Base-by-base conservation (phyloP, 352 stramenopile genomes). In the Phytopythium montanum region DNA sequence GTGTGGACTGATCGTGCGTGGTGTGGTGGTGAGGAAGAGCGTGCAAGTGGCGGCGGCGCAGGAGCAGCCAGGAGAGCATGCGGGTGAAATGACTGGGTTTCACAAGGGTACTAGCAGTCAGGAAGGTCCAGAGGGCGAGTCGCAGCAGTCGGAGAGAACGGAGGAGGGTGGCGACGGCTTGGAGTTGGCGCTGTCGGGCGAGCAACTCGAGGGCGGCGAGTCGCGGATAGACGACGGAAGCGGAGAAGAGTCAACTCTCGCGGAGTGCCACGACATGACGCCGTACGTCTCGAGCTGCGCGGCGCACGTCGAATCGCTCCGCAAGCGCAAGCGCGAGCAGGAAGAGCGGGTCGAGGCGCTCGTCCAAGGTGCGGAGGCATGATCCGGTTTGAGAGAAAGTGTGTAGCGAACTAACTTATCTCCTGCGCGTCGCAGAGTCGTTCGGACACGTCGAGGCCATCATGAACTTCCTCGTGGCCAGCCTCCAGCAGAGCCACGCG, bases 261-360 rank as follows among this genome's bases (percentile, higher is more conserved):
- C 57, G 41, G 29, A 38, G 6, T 36, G 18, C 29, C 62, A 81
- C 16, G 57, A 75, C 23, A 36, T 75, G 38, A 81, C 73, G 25
- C 51, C 70, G 21, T 81, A 79, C 42, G 71, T 88, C 26, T 23
- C 57, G 48, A 74, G 79, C 56, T 88, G 75, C 56, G 69, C 75
- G 38, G 55, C 51, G 7, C 66, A 76, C 29, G 38, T 76, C 23
- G 61, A 73, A 31, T 72, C 61, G 19, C 61, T 88, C 39, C 61
- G 71, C 38, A 79, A 84, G 44, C 75, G 78, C 29, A 88, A 88
- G 55, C 60, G 65, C 42, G 67, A 81, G 23, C 78, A 88, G 54
- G 73, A 88, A 44, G 66, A 84, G 60, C 73, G 72, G 44, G 65
- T 88, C 13, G 78, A 77, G 53, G 55, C 67, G 31, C 71, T 88